phyloP scores from a whole-genome alignment of 805 yeast species.

The Clavispora vitiphila region DNA sequence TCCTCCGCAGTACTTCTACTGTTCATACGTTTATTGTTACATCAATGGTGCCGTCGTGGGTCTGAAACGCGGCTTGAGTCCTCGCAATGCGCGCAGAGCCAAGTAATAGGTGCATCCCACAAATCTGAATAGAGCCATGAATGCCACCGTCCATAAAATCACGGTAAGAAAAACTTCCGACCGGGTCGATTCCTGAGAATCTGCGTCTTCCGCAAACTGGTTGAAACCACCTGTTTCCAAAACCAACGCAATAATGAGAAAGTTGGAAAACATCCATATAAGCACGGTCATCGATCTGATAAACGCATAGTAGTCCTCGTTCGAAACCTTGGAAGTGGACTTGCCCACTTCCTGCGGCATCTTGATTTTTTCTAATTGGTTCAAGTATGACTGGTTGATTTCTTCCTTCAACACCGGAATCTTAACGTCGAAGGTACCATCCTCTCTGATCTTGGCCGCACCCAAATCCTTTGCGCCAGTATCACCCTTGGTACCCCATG shows the following conservation, averaged over 20 bases:
- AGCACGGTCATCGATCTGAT: conserved; percentile 43
- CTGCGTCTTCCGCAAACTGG: conserved; percentile 27
- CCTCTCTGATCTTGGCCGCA: conserved; percentile 46
- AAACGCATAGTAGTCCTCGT: conserved; percentile 44
- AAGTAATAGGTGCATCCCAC: conserved; percentile 50
- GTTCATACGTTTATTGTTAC: not conserved
- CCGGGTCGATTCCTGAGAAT: conserved; percentile 24
- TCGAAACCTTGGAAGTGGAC: conserved; percentile 22
- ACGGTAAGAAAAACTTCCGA: conserved; percentile 45
- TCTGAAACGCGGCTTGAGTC: conserved; percentile 17
- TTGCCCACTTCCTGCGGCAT: conserved; percentile 34
- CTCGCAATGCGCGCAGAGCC: conserved; percentile 27
- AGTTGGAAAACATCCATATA: conserved; percentile 42
- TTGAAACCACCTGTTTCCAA: conserved; percentile 41
- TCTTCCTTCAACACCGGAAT: conserved; percentile 45
- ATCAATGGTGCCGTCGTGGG: not conserved
- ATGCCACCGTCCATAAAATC: conserved; percentile 58
- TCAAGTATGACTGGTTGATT: conserved; percentile 48
- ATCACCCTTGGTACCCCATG: conserved; percentile 74
- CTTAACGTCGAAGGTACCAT: conserved; percentile 54
- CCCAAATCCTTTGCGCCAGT: conserved; percentile 56
- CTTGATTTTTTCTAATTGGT: conserved; percentile 50
- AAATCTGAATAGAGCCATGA: conserved; percentile 53
- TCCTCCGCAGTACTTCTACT: too few relatives aligned
- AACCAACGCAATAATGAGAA: conserved; percentile 37